Percentiles rank a stretch among this genome's conserved stretches.
Conservation (phyloP, 208 protist genomes). For the Acanthamoeba rhysodes region DNA sequence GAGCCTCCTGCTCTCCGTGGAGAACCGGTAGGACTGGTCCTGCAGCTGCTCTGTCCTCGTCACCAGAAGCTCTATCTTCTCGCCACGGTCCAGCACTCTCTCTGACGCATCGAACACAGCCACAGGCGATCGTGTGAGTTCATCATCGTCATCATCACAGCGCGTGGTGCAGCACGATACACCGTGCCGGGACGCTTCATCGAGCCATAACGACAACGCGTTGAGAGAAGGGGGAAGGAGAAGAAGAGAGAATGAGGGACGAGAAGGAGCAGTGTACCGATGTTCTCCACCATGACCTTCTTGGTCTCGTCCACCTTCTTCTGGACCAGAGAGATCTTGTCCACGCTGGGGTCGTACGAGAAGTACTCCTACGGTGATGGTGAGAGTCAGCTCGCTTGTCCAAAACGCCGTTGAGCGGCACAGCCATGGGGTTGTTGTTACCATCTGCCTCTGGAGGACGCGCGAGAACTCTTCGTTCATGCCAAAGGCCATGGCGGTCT, state of each 20-base stretch:
- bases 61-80: slow-evolving; percentile 91
- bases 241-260: not conserved
- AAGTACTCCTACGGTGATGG: slow-evolving; percentile 78
- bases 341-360: slow-evolving; percentile 81
- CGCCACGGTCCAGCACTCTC: slow-evolving; percentile 90
- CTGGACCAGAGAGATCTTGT: slow-evolving; percentile 82
- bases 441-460: slow-evolving; percentile 88
- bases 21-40: slow-evolving; percentile 84
- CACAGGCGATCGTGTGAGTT: not conserved
- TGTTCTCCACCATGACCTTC: slow-evolving; percentile 90
- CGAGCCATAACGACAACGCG: not conserved
- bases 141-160: not conserved
- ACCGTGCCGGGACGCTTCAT: too few species aligned
- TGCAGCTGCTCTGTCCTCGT: slow-evolving; percentile 89
- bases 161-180: not conserved
- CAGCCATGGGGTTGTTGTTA: not conserved
- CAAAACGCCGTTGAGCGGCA: not conserved
- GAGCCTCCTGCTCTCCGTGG: slow-evolving; percentile 85
- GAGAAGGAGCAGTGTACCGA: slow-evolving; percentile 76
- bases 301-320: slow-evolving; percentile 89
- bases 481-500: slow-evolving; percentile 81
- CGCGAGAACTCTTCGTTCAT: slow-evolving; percentile 90
- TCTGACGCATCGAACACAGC: slow-evolving; percentile 62
- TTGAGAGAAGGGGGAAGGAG: not conserved
- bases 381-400: not conserved